Evolutionary conservation across 2,329 filamentous ascomycete species (phyloP), one percentile per base, ranked within the genome.

Genomic region (Scleromitrula shiraiana): DNA sequence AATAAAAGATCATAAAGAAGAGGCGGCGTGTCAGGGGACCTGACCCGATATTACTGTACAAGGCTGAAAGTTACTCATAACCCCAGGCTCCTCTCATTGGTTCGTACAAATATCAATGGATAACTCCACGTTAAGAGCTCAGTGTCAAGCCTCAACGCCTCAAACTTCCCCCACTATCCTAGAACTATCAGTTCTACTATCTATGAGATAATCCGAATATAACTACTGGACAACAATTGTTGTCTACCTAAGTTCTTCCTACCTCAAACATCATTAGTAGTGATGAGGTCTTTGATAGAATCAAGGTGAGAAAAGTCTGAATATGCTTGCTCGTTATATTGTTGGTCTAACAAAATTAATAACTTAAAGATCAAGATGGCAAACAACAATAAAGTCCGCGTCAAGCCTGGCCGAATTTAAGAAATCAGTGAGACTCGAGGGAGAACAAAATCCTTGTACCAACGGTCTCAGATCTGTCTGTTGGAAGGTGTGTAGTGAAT

Each of bases 401-500:
- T 69, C 72, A 46, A 77, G 73, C 59, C 68, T 85, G 50, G 67
- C 69, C n/a, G 75, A 81, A 51, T 70, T 89, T 47, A 80, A 77
- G 65, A 72, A 72, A 54, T 78, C 80, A n/a, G 74, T 87, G 44
- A 78, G 75, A 64, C 68, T 75, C 54, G 75, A 80, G 58, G 76
- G 76, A 15, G 65, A 75, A 14, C 65, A 66, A 9, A 85, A 76
- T 59, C 80, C 83, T 41, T 88, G 84, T 63, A 69, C 81, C 45
- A 72, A 80, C 39, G 88, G 88, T 12, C 78, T 89, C 55, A 81
- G 90, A 48, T 96, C 91, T 3, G 76, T 94, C 30, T 95, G 85
- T 67, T 97, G 91, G 91, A 96, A 95, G 79, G 86, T 84, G 62
- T 59, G 52, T 53, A 4, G 32, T 51, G 15, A 19, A 35, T 15